Percentiles rank a stretch among this genome's conserved stretches.
Evolutionary conservation across 75 land plant species (phyloP).

Genomic region (Cupressus sempervirens): DNA sequence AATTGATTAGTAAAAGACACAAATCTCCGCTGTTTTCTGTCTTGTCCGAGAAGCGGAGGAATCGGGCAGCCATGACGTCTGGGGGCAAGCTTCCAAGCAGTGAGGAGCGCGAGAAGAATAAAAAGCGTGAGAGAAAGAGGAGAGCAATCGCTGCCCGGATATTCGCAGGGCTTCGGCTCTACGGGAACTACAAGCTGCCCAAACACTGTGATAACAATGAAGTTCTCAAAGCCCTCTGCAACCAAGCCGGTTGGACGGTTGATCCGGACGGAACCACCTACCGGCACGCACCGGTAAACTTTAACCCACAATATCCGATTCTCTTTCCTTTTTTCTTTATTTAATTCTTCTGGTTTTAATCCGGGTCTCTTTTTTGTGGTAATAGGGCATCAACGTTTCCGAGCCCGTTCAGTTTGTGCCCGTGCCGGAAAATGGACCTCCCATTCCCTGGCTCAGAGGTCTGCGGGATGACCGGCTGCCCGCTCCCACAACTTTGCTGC

Average conservation of each 20-base stretch:
- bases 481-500: neutral
- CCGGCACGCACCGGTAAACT: neutral
- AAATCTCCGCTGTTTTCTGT: too few species aligned
- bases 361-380: neutral
- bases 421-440: slow-evolving; percentile 5
- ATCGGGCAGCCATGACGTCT: too few species aligned
- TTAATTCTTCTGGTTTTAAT: neutral
- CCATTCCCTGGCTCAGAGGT: slow-evolving; percentile 40
- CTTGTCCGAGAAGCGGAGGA: too few species aligned
- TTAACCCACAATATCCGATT: neutral
- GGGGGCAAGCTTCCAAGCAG: too few species aligned
- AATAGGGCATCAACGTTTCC: neutral
- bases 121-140: slow-evolving; percentile 29
- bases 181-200: slow-evolving; percentile 44
- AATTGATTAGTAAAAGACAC: too few species aligned
- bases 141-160: slow-evolving; percentile 38
- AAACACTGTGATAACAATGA: slow-evolving; percentile 40
- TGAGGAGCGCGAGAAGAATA: slow-evolving; percentile 33
- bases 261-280: slow-evolving; percentile 34
- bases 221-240: slow-evolving; percentile 17
- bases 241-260: slow-evolving; percentile 25
- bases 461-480: neutral
- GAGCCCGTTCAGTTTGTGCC: neutral
- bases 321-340: too few species aligned
- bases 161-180: slow-evolving; percentile 34